Percentiles rank a stretch among this genome's conserved stretches.
phyloP scores from a whole-genome alignment of 495 filamentous ascomycete genomes.

The Neurospora africana region DNA sequence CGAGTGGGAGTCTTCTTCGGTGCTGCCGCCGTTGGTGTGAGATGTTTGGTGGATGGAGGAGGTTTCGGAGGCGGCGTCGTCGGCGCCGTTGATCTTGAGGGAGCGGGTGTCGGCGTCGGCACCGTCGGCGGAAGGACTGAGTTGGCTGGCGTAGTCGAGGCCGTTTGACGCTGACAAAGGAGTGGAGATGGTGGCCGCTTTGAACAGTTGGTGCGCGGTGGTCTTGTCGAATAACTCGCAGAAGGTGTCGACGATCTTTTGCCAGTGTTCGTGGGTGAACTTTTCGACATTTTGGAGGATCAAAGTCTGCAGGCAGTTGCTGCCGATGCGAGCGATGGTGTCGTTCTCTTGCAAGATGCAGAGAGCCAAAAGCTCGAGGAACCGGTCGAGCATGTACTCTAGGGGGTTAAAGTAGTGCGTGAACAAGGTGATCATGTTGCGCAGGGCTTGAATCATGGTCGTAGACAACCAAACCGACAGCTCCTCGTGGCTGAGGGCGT shows the following conservation, averaged over 20 bases:
- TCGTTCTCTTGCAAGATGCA: slow-evolving; percentile 99
- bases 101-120: slow-evolving; percentile 40
- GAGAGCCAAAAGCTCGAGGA: slow-evolving; percentile 81
- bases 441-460: slow-evolving; percentile 96
- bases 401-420: slow-evolving; percentile 95
- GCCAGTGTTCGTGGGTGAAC: slow-evolving; percentile 79
- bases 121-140: slow-evolving; percentile 29
- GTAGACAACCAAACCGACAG: slow-evolving; percentile 98
- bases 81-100: slow-evolving; percentile 52
- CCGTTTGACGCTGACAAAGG: slow-evolving; percentile 34
- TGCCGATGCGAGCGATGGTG: slow-evolving; percentile 94
- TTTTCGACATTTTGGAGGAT: slow-evolving; percentile 93
- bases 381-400: slow-evolving; percentile 93
- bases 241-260: slow-evolving; percentile 86
- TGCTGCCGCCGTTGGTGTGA: slow-evolving; percentile 25
- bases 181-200: slow-evolving; percentile 56
- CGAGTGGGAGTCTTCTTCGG: slow-evolving; percentile 10
- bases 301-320: slow-evolving; percentile 91
- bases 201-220: slow-evolving; percentile 88
- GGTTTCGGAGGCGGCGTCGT: slow-evolving; percentile 17
- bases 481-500: slow-evolving; percentile 86
- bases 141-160: slow-evolving; percentile 30
- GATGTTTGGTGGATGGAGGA: slow-evolving; percentile 14
- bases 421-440: slow-evolving; percentile 97
- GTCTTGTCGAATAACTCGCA: slow-evolving; percentile 91